A percentile compares a stretch with the other conserved stretches of the same genome.
These are phyloP conservation scores for Cyphellophora europaea DNA, from an alignment of 2,329 filamentous ascomycete species.

Conservation along the genomic window DNA sequence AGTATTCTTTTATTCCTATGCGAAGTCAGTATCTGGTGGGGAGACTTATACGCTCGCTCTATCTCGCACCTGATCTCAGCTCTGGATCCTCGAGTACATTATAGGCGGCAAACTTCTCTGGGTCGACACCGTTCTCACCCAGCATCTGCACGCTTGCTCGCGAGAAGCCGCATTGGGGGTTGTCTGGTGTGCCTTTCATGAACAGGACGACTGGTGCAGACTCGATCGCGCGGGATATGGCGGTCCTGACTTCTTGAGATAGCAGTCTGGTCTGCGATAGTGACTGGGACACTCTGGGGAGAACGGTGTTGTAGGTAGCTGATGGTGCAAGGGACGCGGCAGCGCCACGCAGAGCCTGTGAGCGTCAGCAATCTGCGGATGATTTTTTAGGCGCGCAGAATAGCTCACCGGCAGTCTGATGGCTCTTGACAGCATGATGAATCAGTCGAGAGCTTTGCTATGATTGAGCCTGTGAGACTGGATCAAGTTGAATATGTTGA, in stretches of 20 bases:
- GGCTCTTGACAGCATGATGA: conserved; percentile 3
- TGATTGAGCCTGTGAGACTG: neutral
- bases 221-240: conserved; percentile 81
- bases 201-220: conserved; percentile 92
- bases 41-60: neutral
- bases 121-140: conserved; percentile 88
- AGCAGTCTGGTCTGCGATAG: conserved; percentile 46
- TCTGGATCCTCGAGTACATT: conserved; percentile 92
- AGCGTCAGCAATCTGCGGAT: neutral
- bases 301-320: conserved; percentile 24
- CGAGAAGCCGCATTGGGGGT: conserved; percentile 93
- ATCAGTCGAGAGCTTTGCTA: neutral
- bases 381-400: neutral
- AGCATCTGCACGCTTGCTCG: conserved; percentile 91
- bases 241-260: conserved; percentile 66
- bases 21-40: neutral
- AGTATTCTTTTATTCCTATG: conserved; percentile 94
- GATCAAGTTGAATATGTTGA: too few relatives aligned
- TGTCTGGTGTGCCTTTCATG: conserved; percentile 98
- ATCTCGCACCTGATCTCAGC: conserved; percentile 61
- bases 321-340: conserved; percentile 13
- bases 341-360: conserved; percentile 15
- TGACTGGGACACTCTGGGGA: conserved; percentile 16
- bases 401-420: conserved; percentile 4
- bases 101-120: conserved; percentile 92